A percentile compares a stretch with the other conserved stretches of the same genome.
These are phyloP conservation scores for Tricholoma sp. DNA, from an alignment of 768 basidiomycete genomes.

Conservation along the genomic window DNA sequence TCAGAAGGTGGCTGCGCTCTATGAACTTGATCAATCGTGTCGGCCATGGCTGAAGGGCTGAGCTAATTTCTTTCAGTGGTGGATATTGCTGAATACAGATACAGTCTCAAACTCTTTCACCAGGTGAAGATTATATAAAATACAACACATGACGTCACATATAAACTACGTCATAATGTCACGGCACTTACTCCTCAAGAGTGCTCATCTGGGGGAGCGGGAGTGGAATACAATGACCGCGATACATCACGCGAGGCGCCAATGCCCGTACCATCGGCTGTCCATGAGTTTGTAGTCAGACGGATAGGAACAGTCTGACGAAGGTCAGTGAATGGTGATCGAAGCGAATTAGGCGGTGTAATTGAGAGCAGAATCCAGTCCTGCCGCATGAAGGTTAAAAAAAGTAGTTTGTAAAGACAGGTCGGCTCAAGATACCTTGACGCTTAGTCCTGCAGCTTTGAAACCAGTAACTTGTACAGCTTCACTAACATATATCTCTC, in stretches of 20 bases:
- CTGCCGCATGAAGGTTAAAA: constrained; percentile 27
- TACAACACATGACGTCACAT: constrained; percentile 2
- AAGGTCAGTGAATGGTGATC: constrained; percentile 53
- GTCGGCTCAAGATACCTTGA: constrained; percentile 41
- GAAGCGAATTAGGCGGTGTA: constrained; percentile 49
- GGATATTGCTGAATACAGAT: neutral
- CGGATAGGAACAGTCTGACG: constrained; percentile 60
- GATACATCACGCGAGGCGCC: constrained; percentile 4
- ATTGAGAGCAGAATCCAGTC: constrained; percentile 63
- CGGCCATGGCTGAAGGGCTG: neutral
- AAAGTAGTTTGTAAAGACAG: neutral
- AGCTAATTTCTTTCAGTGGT: neutral
- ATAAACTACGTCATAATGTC: neutral
- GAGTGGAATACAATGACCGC: constrained; percentile 10
- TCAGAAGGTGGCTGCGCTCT: constrained; percentile 20
- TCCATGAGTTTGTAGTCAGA: constrained; percentile 60
- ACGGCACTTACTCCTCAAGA: too few relatives aligned
- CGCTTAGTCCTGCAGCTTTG: constrained; percentile 55
- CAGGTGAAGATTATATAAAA: neutral
- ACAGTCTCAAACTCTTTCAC: neutral
- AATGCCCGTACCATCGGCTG: constrained; percentile 32
- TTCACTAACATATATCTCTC: constrained; percentile 51
- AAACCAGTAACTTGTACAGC: constrained; percentile 56
- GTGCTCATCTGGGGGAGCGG: neutral
- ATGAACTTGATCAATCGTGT: constrained; percentile 3